Conservation (phyloP, 2,329 filamentous ascomycete species). For the Mycocentrospora acerina region DNA sequence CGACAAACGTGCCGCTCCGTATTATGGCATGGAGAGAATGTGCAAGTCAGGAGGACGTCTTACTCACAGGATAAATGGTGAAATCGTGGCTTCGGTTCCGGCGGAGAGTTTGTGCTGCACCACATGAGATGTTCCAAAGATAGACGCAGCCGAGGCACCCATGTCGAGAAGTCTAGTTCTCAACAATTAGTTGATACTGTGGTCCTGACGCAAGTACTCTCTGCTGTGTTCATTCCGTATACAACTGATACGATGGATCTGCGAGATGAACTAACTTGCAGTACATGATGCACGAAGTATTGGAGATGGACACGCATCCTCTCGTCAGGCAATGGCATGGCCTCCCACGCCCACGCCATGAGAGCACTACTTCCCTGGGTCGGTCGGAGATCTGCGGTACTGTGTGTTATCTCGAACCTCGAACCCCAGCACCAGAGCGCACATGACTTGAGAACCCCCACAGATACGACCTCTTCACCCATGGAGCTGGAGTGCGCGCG, state of each 20-base stretch:
- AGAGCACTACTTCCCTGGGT: constrained; percentile 16
- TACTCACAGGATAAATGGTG: not conserved
- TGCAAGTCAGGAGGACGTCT: not conserved
- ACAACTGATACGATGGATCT: constrained; percentile 3
- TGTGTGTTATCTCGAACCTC: constrained; percentile 35
- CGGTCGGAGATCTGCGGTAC: constrained; percentile 10
- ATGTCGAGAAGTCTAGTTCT: not conserved
- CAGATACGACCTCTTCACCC: constrained; percentile 22
- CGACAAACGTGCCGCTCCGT: constrained; percentile 7
- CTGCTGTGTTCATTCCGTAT: not conserved
- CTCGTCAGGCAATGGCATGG: constrained; percentile 13
- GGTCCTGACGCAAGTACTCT: constrained; percentile 7
- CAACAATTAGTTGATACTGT: not conserved
- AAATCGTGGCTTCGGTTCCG: constrained; percentile 1
- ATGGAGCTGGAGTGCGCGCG: constrained; percentile 28
- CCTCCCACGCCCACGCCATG: constrained; percentile 2
- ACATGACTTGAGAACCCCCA: too few species aligned
- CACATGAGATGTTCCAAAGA: not conserved
- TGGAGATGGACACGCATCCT: constrained; percentile 18
- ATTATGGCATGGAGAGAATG: not conserved
- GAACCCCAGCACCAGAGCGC: constrained; percentile 33
- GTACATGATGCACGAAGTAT: constrained; percentile 21
- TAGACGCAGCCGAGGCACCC: not conserved
- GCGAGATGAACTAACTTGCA: constrained; percentile 1
- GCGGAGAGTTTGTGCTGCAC: too few species aligned